Evolutionary conservation across 805 yeast genomes (phyloP), one percentile per base, ranked within the genome.

Genomic region (Nakazawaea sp.): DNA sequence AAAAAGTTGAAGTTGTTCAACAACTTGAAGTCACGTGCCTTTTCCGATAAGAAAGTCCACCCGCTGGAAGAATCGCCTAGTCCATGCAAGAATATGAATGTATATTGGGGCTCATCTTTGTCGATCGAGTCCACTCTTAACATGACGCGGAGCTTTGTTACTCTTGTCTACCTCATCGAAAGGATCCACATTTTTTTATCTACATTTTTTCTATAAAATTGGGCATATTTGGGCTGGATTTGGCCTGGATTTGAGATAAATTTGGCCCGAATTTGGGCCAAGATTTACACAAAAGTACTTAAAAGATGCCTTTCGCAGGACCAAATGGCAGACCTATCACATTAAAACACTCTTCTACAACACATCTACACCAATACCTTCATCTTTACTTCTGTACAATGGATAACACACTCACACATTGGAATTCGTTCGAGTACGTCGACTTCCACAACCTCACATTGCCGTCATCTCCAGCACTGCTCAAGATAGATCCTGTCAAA

Each of bases 381-480:
- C n/a, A n/a, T n/a, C n/a, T n/a, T n/a, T 21, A 21, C 24, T 21
- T 21, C n/a, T 26, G 16, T 26, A 10, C 13, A 12, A 26, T 81
- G 39, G 80, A 70, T 19, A 84, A 75, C 16, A 87, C 89, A 43
- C 96, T 86, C 77, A 90, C 78, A 56, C 96, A 88, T 59, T 82
- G 87, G 72, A 88, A 92, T 51, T 84, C 85, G 49, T 83, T 84
- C 41, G 81, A 72, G 54, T 83, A 86, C 25, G 85, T 77, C 18
- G 95, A 73, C 59, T 90, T 92, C 95, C 97, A 92, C 46, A 92
- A 68, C 48, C 96, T 66, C 5, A 90, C 80, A 45, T 81, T 78
- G 3, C 97, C 97, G 54, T 92, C 97, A 53, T 89, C 97, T 15
- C 98, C 97, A 5, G 97, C 87, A 32, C 92, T 81, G 47, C 96